Evolutionary conservation across 108 stramenopile species (phyloP), one percentile per base, ranked within the genome.

Genomic region (Skeletonema potamos): DNA sequence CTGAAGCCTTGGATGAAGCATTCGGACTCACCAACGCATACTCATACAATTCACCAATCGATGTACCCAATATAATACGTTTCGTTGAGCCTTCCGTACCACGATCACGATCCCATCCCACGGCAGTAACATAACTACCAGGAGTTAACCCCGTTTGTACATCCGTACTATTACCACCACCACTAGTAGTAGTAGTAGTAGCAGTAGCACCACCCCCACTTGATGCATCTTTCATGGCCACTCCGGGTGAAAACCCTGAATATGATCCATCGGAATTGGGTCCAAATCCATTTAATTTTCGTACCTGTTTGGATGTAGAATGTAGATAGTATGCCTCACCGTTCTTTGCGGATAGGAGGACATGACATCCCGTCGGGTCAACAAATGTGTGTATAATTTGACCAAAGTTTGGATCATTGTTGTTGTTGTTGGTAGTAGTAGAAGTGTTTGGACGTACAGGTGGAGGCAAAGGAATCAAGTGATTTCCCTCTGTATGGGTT

Each of bases 301-400:
- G 64, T 2, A 84, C 72, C 39, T 43, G 51, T 54, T 80, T 69
- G 44, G 71, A 60, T 2, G 84, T 82, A 22, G 87, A 88, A 66
- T 94, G 92, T 27, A 88, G 66, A 66, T 94, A 91, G 32, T 90
- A 94, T 57, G 86, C 84, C 60, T 94, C 90, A 56, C 92, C 92
- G 54, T 91, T 94, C 62, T 62, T 65, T 10, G 88, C 90, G 10
- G 85, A 86, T 11, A 90, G n/a, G 2, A 94, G 74, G 26, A 89
- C 85, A 61, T 94, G 92, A 71, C 85, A 83, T 30, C 90, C 92
- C 39, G 92, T 94, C 0, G 92, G 92, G 83, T 94, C 92, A 11
- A 88, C 84, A 69, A 94, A 90, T 48, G 84, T 85, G 48, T 89
- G 90, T 27, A 51, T 62, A 51, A 94, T 87, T 15, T 82, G 70